Conservation (phyloP, 805 yeast genomes). For the Teunomyces kruisii region DNA sequence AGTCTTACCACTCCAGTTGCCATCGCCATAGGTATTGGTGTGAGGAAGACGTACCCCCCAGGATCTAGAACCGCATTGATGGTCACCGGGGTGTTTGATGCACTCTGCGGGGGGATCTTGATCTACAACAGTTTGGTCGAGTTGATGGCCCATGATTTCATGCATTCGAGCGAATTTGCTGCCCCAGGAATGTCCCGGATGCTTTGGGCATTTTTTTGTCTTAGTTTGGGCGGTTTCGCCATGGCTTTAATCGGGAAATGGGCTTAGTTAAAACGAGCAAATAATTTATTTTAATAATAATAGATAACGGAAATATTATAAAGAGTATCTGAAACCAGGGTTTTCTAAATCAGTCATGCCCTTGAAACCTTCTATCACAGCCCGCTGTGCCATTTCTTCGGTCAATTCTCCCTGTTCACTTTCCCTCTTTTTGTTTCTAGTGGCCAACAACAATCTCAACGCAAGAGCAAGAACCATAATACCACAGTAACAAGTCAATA, state of each 20-base stretch:
- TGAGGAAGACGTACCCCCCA: constrained; percentile 60
- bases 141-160: constrained; percentile 74
- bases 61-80: constrained; percentile 58
- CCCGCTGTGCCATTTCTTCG: constrained; percentile 21
- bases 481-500: constrained; percentile 20
- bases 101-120: constrained; percentile 76
- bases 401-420: constrained; percentile 26
- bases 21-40: constrained; percentile 76
- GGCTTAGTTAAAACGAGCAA: constrained; percentile 18
- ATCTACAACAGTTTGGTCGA: constrained; percentile 78
- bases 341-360: constrained; percentile 64
- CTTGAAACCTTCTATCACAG: constrained; percentile 38
- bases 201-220: constrained; percentile 22
- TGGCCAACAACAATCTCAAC: constrained; percentile 45
- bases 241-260: constrained; percentile 37
- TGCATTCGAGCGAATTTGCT: constrained; percentile 42
- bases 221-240: constrained; percentile 27
- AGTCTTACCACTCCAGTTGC: constrained; percentile 68
- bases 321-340: constrained; percentile 54
- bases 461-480: constrained; percentile 17
- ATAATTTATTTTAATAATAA: too few species aligned
- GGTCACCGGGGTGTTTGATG: constrained; percentile 70
- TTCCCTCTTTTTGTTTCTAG: constrained; percentile 56
- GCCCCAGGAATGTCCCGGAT: constrained; percentile 18
- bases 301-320: not conserved